These are phyloP conservation scores for Fragilaria radians DNA, from an alignment of 108 stramenopile genomes.

Conservation along the genomic window DNA sequence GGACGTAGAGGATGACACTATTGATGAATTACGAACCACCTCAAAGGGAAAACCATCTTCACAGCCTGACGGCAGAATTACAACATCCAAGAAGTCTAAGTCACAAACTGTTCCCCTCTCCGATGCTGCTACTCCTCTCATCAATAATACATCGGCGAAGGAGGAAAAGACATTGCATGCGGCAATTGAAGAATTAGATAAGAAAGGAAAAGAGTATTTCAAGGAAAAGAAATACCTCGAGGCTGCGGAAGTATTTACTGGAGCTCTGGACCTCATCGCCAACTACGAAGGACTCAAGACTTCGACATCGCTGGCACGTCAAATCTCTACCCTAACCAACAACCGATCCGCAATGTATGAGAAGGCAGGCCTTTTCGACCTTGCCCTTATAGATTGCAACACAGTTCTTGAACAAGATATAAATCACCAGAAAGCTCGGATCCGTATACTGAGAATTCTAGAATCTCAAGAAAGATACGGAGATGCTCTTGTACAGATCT, in stretches of 20 bases:
- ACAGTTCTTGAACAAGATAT: constrained; percentile 54
- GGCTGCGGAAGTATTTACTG: constrained; percentile 75
- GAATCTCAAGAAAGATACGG: constrained; percentile 40
- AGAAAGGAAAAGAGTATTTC: constrained; percentile 74
- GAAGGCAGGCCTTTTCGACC: constrained; percentile 70
- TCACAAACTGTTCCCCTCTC: background rate
- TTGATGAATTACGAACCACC: background rate
- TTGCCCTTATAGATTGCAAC: constrained; percentile 76
- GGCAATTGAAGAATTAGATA: constrained; percentile 80
- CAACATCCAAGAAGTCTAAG: background rate
- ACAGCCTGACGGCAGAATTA: background rate
- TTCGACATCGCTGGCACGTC: constrained; percentile 48
- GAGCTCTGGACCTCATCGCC: constrained; percentile 71
- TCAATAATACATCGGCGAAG: background rate
- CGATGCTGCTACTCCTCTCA: background rate
- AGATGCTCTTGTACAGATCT: constrained; percentile 67
- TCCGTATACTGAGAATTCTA: constrained; percentile 73
- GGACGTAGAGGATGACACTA: background rate
- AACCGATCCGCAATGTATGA: constrained; percentile 94
- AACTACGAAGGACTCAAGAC: constrained; percentile 1
- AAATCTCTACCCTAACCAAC: constrained; percentile 77
- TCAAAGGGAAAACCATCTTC: background rate
- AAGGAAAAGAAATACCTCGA: constrained; percentile 74
- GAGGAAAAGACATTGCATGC: constrained; percentile 48
- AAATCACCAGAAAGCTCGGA: constrained; percentile 70